These are phyloP conservation scores for Diaporthe sp. DNA, from an alignment of 2,329 filamentous ascomycete species.

Conservation along the genomic window DNA sequence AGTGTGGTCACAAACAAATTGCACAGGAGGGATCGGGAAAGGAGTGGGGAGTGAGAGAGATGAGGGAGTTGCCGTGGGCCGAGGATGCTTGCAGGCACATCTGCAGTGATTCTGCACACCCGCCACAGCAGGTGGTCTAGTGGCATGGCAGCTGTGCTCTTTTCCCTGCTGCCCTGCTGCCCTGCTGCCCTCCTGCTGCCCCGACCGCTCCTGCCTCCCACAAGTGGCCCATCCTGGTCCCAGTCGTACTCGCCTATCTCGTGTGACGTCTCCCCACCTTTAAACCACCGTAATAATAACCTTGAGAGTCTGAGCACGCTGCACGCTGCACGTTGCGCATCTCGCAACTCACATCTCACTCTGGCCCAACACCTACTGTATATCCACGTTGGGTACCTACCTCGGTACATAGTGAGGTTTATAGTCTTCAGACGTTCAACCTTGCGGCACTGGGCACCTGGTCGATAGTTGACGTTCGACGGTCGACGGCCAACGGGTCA, in stretches of 20 bases:
- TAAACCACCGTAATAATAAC: background rate
- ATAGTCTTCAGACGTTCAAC: background rate
- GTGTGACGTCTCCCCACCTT: conserved; percentile 35
- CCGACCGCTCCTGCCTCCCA: background rate
- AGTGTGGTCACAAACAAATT: background rate
- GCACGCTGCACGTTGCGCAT: conserved; percentile 18
- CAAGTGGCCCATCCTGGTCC: background rate
- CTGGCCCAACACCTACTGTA: background rate
- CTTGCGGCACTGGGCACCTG: background rate
- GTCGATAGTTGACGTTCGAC: background rate
- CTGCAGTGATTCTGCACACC: background rate
- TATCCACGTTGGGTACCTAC: background rate
- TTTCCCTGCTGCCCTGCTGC: background rate
- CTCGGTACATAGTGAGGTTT: background rate
- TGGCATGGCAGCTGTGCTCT: background rate
- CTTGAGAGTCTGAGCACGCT: background rate
- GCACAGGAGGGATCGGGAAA: background rate
- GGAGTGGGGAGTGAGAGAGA: background rate
- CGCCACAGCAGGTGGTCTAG: background rate
- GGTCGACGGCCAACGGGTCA: background rate
- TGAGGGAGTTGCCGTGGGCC: background rate
- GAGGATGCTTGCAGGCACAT: background rate
- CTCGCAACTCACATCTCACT: conserved; percentile 6
- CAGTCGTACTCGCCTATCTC: conserved; percentile 33
- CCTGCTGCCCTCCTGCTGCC: too few species aligned